phyloP scores from a whole-genome alignment of 331 rosid genomes.

The Arachis monticola region DNA sequence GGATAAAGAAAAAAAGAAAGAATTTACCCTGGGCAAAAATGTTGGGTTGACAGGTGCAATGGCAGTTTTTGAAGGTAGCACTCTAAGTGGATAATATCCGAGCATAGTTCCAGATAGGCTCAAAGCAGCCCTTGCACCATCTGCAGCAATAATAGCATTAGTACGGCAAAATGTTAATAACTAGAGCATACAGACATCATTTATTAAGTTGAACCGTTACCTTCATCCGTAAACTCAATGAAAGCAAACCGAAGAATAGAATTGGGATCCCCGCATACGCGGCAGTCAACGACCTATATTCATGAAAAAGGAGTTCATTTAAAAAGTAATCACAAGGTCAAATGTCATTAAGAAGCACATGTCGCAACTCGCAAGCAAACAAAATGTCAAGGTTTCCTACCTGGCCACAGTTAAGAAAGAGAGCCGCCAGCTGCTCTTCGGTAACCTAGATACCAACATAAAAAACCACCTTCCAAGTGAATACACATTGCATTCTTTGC shows the following conservation, averaged over 20 bases:
- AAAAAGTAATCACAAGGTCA: conserved; percentile 31
- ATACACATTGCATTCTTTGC: conserved; percentile 28
- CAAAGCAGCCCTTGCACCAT: conserved; percentile 92
- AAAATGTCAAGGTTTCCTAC: conserved; percentile 45
- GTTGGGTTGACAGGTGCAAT: conserved; percentile 98
- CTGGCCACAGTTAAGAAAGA: conserved; percentile 94
- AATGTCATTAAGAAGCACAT: conserved; percentile 24
- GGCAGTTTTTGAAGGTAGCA: conserved; percentile 99
- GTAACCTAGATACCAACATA: conserved; percentile 67
- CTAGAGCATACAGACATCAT: too few relatives aligned
- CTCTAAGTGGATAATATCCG: conserved; percentile 88
- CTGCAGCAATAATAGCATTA: conserved; percentile 58
- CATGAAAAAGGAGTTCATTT: conserved; percentile 39
- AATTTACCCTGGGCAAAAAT: conserved; percentile 90
- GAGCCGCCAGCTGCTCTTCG: conserved; percentile 96
- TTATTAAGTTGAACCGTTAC: conserved; percentile 37
- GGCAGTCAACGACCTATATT: conserved; percentile 94
- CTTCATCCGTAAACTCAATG: conserved; percentile 96
- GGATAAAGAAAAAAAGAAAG: neutral
- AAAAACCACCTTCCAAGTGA: conserved; percentile 33
- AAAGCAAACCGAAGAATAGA: conserved; percentile 97
- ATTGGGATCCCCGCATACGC: conserved; percentile 98
- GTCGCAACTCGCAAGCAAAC: neutral
- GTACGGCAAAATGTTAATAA: conserved; percentile 21
- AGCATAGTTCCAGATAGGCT: conserved; percentile 97